Conservation (phyloP, 495 filamentous ascomycete genomes). For the Lepraria neglecta region DNA sequence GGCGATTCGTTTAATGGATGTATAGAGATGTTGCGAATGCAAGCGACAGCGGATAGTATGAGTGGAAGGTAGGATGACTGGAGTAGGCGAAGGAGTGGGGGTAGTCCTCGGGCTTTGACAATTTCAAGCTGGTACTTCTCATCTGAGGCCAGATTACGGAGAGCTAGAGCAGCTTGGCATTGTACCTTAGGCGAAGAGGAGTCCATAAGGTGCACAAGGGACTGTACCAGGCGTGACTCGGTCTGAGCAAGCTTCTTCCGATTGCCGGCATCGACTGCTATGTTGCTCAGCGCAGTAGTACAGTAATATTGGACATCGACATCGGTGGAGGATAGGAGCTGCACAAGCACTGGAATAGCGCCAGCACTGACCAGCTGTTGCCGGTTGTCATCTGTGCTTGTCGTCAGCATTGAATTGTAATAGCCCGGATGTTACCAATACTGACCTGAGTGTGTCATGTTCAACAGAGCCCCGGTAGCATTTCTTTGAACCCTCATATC, state of each 20-base stretch:
- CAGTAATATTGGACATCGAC: slow-evolving; percentile 99
- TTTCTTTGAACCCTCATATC: slow-evolving; percentile 98
- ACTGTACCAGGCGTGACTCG: slow-evolving; percentile 84
- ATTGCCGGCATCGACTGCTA: slow-evolving; percentile 88
- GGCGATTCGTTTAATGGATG: slow-evolving; percentile 99
- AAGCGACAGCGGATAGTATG: slow-evolving; percentile 94
- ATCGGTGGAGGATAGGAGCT: slow-evolving; percentile 82
- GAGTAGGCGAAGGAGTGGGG: slow-evolving; percentile 76
- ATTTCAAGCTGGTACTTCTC: slow-evolving; percentile 99
- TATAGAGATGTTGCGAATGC: slow-evolving; percentile 97
- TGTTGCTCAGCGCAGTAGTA: slow-evolving; percentile 96
- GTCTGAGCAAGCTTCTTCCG: slow-evolving; percentile 82
- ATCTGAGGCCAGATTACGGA: slow-evolving; percentile 93
- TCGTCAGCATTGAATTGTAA: slow-evolving; percentile 10
- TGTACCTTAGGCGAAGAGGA: slow-evolving; percentile 96
- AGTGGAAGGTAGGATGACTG: slow-evolving; percentile 93
- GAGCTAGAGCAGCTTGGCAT: slow-evolving; percentile 89
- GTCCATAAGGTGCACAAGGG: slow-evolving; percentile 92
- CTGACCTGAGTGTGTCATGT: slow-evolving; percentile 98
- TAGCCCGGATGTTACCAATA: slow-evolving; percentile 16
- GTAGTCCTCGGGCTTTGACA: slow-evolving; percentile 77
- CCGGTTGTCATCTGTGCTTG: slow-evolving; percentile 76
- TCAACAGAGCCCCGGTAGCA: slow-evolving; percentile 89
- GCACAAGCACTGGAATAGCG: slow-evolving; percentile 92
- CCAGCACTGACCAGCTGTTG: slow-evolving; percentile 95